Evolutionary conservation across 2,329 filamentous ascomycete genomes (phyloP).

Genomic region (Xylaria sp.): DNA sequence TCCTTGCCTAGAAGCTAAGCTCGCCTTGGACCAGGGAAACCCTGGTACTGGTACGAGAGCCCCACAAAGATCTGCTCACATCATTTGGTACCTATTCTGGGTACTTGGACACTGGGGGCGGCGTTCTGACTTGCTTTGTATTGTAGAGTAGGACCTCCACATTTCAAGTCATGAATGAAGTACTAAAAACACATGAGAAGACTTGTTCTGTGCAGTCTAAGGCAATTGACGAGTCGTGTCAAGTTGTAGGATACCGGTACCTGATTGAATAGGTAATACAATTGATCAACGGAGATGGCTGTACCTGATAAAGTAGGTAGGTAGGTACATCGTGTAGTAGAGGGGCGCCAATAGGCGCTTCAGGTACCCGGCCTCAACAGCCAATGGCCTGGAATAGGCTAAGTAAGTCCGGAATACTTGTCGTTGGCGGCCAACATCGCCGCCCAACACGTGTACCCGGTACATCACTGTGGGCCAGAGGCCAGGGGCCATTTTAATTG

Average conservation of each 20-base stretch:
- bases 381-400: background rate
- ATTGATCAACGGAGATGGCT: constrained; percentile 20
- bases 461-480: constrained; percentile 4
- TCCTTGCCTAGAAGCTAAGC: constrained; percentile 5
- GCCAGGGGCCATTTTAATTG: constrained; percentile 26
- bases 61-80: constrained; percentile 27
- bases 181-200: background rate
- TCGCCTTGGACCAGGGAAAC: background rate
- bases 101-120: background rate
- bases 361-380: constrained; percentile 2
- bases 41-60: constrained; percentile 15
- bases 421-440: no score
- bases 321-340: background rate
- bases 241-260: constrained; percentile 9
- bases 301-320: background rate
- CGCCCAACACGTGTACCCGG: background rate
- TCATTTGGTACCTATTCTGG: constrained; percentile 8
- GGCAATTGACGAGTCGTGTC: constrained; percentile 3
- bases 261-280: background rate
- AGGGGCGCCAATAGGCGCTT: constrained; percentile 12
- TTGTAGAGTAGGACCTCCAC: background rate
- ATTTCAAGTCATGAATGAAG: constrained; percentile 3
- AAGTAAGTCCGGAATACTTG: constrained; percentile 5
- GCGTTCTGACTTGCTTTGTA: constrained; percentile 8
- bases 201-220: background rate